A percentile compares a stretch with the other conserved stretches of the same genome.
Evolutionary conservation across 2,329 filamentous ascomycete species (phyloP).

Genomic region (Phyllosticta citrichinensis): DNA sequence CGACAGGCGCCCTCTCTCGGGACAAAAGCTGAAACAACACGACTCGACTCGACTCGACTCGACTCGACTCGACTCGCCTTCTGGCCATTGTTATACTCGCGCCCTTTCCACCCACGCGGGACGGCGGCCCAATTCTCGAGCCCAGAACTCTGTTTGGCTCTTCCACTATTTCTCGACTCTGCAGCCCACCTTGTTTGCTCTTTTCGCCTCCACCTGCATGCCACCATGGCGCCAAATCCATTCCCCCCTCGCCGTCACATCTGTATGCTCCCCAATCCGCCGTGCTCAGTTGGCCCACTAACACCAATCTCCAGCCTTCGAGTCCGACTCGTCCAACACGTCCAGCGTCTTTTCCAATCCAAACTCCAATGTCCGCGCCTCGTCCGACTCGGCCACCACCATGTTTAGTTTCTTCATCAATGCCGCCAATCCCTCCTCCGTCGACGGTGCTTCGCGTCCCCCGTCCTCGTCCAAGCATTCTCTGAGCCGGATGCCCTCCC

Average conservation of each 20-base stretch:
- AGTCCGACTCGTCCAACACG: not conserved
- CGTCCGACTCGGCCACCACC: not conserved
- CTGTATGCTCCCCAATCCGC: not conserved
- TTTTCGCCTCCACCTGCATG: not conserved
- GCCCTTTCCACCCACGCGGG: not conserved
- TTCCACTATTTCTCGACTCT: no score
- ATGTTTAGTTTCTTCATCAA: slow-evolving; percentile 7
- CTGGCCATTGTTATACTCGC: no score
- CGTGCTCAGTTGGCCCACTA: not conserved
- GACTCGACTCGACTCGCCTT: no score
- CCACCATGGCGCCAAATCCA: not conserved
- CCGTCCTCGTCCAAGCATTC: not conserved
- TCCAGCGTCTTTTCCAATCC: not conserved
- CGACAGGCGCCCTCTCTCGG: no score
- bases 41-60: no score
- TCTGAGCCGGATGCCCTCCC: not conserved
- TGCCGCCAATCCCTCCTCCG: not conserved
- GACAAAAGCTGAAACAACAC: not conserved
- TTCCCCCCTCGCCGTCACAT: not conserved
- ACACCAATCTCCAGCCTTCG: not conserved
- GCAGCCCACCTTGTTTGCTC: not conserved
- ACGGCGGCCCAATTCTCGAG: not conserved
- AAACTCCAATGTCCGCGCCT: not conserved
- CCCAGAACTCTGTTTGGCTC: not conserved
- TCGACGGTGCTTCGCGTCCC: not conserved